A percentile compares a stretch with the other conserved stretches of the same genome.
Conservation (phyloP, 2,329 filamentous ascomycete species). For the Fusarium foetens region DNA sequence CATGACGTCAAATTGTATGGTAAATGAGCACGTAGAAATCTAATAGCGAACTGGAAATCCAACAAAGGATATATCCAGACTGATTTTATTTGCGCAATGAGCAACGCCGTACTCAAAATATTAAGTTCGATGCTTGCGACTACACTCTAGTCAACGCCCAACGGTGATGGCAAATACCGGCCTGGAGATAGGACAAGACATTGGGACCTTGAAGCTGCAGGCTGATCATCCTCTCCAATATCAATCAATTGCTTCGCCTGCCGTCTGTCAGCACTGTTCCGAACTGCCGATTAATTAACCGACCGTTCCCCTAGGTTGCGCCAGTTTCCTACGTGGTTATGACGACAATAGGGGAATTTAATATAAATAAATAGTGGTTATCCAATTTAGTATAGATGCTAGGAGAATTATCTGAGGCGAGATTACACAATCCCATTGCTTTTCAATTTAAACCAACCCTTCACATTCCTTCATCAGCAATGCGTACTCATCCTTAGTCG, state of each 20-base stretch:
- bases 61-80: too few relatives aligned
- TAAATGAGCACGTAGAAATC: too few relatives aligned
- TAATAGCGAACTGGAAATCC: not conserved
- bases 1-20: too few relatives aligned
- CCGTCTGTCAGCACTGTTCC: too few relatives aligned
- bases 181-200: not conserved
- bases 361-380: not conserved
- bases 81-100: too few relatives aligned
- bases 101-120: too few relatives aligned
- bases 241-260: not conserved
- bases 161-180: not conserved
- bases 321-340: not conserved
- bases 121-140: too few relatives aligned
- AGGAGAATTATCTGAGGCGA: rapidly evolving
- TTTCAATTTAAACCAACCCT: not conserved
- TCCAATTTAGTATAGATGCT: not conserved
- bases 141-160: too few relatives aligned
- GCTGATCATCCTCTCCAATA: not conserved
- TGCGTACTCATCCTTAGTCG: rapidly evolving
- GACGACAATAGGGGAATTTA: rapidly evolving
- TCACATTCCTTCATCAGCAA: rapidly evolving
- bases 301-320: rapidly evolving
- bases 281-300: rapidly evolving
- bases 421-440: rapidly evolving
- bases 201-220: rapidly evolving